phyloP scores from a whole-genome alignment of 2,329 filamentous ascomycete species.

The Aspergillus pseudoglaucus region DNA sequence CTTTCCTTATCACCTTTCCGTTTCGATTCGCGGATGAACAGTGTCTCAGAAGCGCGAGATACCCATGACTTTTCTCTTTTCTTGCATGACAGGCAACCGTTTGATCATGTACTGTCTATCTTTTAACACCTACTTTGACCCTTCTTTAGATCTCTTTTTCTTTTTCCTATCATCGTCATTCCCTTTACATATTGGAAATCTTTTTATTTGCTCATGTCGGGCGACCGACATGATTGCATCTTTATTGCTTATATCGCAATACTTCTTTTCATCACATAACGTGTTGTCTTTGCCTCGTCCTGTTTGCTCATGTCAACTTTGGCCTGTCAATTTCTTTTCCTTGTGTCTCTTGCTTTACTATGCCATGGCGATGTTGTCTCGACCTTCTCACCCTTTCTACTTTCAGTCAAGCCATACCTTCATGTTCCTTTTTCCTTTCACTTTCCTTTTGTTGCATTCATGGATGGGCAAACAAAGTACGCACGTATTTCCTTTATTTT shows the following conservation, averaged over 20 bases:
- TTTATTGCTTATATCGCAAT: constrained; percentile 1
- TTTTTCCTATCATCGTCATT: not conserved
- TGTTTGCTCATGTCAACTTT: constrained; percentile 2
- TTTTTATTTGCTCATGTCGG: not conserved
- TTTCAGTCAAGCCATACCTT: constrained; percentile 1
- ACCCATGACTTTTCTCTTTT: constrained; percentile 1
- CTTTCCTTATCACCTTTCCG: not conserved
- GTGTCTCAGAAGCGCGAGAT: constrained; percentile 1
- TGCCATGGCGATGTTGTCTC: constrained; percentile 1
- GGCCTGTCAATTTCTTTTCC: constrained; percentile 5
- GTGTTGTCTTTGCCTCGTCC: not conserved
- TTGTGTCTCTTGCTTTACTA: constrained; percentile 1
- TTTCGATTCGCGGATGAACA: constrained; percentile 3
- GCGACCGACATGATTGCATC: not conserved
- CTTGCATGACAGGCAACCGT: constrained; percentile 7
- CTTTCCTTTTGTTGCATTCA: constrained; percentile 7
- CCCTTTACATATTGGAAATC: not conserved
- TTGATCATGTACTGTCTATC: constrained; percentile 13
- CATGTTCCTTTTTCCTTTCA: not conserved
- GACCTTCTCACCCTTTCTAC: constrained; percentile 3
- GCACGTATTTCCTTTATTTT: not conserved
- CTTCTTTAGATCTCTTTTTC: constrained; percentile 5
- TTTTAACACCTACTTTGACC: constrained; percentile 6
- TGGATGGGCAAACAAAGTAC: constrained; percentile 5
- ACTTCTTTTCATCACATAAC: constrained; percentile 4